Conservation (phyloP, 2,329 filamentous ascomycete species). For the Exophiala alcalophila region DNA sequence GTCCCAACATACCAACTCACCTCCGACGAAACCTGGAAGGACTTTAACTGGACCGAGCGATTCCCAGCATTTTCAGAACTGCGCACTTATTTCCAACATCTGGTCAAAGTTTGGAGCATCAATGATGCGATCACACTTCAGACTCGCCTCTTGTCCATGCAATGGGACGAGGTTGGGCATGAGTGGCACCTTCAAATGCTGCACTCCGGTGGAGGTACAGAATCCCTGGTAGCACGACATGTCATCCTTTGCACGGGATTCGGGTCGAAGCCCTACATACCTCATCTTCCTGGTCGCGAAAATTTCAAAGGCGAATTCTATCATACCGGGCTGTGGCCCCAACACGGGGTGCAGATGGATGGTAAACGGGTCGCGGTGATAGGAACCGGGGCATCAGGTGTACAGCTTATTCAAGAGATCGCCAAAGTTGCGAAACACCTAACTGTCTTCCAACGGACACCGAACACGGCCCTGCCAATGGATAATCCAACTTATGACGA, state of each 20-base stretch:
- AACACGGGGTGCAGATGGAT: constrained; percentile 14
- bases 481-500: background rate
- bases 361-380: constrained; percentile 21
- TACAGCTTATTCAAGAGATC: constrained; percentile 20
- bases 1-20: constrained; percentile 52
- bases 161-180: constrained; percentile 12
- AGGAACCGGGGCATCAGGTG: constrained; percentile 18
- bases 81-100: constrained; percentile 7
- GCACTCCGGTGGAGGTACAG: background rate
- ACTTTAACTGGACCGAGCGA: constrained; percentile 44
- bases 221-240: constrained; percentile 5
- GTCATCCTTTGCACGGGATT: constrained; percentile 5
- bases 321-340: constrained; percentile 33
- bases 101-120: constrained; percentile 7
- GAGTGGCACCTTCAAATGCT: constrained; percentile 8
- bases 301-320: constrained; percentile 31
- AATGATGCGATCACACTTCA: constrained; percentile 8
- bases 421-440: constrained; percentile 44
- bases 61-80: constrained; percentile 5
- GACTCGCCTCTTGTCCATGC: constrained; percentile 3
- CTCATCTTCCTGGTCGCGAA: constrained; percentile 30
- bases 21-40: constrained; percentile 43
- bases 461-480: constrained; percentile 29
- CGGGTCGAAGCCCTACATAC: constrained; percentile 38
- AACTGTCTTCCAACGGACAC: constrained; percentile 33